Evolutionary conservation across 257 asterid genomes (phyloP).

Genomic region (Nicotiana benthamiana): DNA sequence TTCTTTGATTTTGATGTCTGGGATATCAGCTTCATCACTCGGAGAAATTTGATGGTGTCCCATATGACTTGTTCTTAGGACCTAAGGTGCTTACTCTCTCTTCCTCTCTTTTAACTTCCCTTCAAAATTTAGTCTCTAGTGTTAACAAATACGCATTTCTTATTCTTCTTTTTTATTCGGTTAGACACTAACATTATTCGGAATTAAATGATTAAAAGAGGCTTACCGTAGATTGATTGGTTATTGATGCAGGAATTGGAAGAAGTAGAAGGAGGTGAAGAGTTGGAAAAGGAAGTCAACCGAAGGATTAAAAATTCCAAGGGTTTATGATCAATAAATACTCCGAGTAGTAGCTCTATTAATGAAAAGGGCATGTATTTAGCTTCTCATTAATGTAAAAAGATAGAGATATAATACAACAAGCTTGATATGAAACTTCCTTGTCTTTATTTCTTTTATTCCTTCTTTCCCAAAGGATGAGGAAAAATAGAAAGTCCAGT

Average conservation of each 20-base stretch:
- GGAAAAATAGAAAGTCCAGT: too few species aligned
- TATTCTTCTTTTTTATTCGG: too few species aligned
- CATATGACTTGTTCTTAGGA: slow-evolving; percentile 85
- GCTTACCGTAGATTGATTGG: not conserved
- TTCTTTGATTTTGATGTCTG: slow-evolving; percentile 27
- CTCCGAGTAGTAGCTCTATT: not conserved
- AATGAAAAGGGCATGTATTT: not conserved
- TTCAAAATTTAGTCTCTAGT: too few species aligned
- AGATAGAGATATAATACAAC: not conserved
- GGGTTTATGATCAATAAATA: slow-evolving; percentile 15
- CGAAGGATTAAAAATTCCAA: slow-evolving; percentile 51
- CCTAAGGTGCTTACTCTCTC: slow-evolving; percentile 52
- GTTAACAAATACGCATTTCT: too few species aligned
- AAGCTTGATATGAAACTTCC: too few species aligned
- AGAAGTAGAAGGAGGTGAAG: slow-evolving; percentile 71
- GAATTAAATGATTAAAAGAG: not conserved
- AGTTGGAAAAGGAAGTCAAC: slow-evolving; percentile 61
- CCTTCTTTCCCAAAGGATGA: too few species aligned
- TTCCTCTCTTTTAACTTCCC: too few species aligned
- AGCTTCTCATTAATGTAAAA: not conserved
- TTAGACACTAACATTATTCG: too few species aligned
- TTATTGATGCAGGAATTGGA: slow-evolving; percentile 59
- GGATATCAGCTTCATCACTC: slow-evolving; percentile 96
- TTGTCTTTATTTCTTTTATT: too few species aligned
- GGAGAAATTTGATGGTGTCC: slow-evolving; percentile 88